Conservation (phyloP, 768 basidiomycete species). For the Suillus americanus region DNA sequence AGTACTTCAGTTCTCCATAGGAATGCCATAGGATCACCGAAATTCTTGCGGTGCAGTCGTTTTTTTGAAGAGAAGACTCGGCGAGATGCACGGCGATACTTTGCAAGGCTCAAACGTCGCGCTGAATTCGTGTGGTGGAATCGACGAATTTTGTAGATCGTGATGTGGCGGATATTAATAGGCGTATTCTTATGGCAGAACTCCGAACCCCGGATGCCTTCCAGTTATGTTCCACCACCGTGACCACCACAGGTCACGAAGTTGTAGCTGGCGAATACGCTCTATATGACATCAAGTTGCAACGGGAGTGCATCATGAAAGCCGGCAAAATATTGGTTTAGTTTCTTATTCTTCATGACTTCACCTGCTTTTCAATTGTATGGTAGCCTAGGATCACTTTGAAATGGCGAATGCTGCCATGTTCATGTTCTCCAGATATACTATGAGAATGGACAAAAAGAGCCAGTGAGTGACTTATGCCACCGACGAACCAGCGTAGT, state of each 20-base stretch:
- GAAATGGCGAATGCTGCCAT: background rate
- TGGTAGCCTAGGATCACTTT: background rate
- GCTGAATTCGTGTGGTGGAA: background rate
- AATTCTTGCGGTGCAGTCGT: background rate
- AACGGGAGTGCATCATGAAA: background rate
- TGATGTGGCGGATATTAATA: background rate
- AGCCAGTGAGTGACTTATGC: background rate
- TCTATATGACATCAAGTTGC: background rate
- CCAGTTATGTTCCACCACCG: background rate
- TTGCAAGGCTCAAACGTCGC: background rate
- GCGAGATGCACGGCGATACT: background rate
- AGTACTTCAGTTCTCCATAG: background rate
- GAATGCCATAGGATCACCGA: background rate
- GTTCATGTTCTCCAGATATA: background rate
- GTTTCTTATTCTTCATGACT: background rate
- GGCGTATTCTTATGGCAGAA: background rate
- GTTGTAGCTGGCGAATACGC: background rate
- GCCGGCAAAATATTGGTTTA: background rate
- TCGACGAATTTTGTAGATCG: background rate
- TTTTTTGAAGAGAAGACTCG: background rate
- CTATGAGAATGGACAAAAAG: background rate
- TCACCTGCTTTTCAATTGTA: background rate
- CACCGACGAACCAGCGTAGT: background rate
- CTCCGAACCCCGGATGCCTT: background rate
- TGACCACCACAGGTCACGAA: background rate